Evolutionary conservation across 371 early-diverging fungal species (phyloP), one percentile per base, ranked within the genome.

Genomic region (Gilbertella persicaria): DNA sequence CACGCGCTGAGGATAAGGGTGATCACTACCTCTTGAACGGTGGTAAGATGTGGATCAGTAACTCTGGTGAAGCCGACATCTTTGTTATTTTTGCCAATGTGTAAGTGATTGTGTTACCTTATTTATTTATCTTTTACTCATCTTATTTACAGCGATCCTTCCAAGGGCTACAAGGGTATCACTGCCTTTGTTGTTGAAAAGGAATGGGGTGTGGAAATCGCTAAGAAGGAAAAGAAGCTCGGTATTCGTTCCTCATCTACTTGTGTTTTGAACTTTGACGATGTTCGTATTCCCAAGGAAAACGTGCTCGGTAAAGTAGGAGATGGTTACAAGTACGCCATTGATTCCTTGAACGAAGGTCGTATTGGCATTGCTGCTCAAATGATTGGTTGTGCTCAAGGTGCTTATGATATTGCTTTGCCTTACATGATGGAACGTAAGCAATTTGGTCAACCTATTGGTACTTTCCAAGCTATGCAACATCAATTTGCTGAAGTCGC

Each of bases 291-390:
- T 30, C 99, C 98, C 26, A 92, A 84, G 30, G 76, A 71, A 39
- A 95, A 96, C 67, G 79, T 98, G 14, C 67, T 98, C 23, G 99
- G 99, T 37, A 88, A 94, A 60, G 78, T 94, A 36, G 97, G 97
- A 35, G 83, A 96, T 68, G 99, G 99, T 21, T 98, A 98, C 92
- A 97, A 96, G 80, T 95, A 95, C 55, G 97, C 99, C 53, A 98
- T 98, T 57, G 97, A 96, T 67, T 95, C 94, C 39, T 82, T 98
- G 64, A 98, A 98, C 82, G 99, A 97, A 75, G 99, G 99, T 17
- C 91, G 99, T 71, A 94, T 98, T 45, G 99, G 99, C 61, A 97
- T 97, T 74, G 95, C 97, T 28, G 96, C 97, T 24, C 97, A 97
- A 73, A 97, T 97, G 98, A 71, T 96, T 43, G 98, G 98, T 38